Base-by-base conservation (phyloP, 2,329 filamentous ascomycete genomes). In the Aspergillus aculeatus region DNA sequence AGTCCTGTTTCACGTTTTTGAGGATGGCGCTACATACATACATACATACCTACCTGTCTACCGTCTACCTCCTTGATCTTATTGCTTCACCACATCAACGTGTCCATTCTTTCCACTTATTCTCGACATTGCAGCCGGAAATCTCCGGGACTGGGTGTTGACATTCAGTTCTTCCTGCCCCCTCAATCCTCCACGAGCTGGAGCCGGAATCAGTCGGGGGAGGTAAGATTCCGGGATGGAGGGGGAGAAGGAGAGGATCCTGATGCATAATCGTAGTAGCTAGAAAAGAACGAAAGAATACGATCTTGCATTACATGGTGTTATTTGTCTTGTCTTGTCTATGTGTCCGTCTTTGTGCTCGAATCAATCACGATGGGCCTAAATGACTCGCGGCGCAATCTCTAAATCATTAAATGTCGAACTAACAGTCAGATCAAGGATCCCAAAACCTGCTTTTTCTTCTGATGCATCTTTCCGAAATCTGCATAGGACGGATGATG, bases 1-100 rank as follows among this genome's bases (percentile, higher is more conserved):
- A 58, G 57, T 61, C 60, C n/a, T 10, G 16, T n/a, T n/a, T n/a
- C 16, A 19, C n/a, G 14, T 44, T 44, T 19, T n/a, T 9, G 38
- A 44, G 38, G 38, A 44, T 44, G 19, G 19, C 6, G 14, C 16
- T 44, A 35, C 32, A 35, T 44, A 16, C 16, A 16, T n/a, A 44
- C 38, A 16, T 9, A 16, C 14, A 12, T 19, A 19, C 14, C 38
- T n/a, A 44, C 38, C 38, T 9, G 9, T 9, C 7, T 29, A 44
- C 38, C 14, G 16, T 35, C 32, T 35, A 32, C 14, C 11, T 16
- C 14, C 5, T 16, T 41, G 23, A 23, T 23, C 9, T 16, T 44
- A 44, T 19, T 44, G 4, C 38, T 44, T 44, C 38, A 44, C 12
- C 38, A 3, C 7, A 12, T 7, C 38, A 44, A 5, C 38, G n/a